phyloP scores from a whole-genome alignment of 139 green algal genomes.

The Axilococcus clingmanii region DNA sequence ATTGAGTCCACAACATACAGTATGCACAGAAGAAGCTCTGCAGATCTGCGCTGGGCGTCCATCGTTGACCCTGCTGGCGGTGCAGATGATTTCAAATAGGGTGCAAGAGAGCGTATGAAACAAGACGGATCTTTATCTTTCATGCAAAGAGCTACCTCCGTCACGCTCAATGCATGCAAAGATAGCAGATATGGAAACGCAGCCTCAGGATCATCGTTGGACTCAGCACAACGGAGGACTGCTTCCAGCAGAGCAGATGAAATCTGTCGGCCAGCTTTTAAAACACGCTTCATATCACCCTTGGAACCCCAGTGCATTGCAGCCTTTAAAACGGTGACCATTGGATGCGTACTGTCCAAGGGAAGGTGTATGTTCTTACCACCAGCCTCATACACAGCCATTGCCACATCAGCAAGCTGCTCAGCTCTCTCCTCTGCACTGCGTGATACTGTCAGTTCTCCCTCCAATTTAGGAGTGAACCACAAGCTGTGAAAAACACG shows the following conservation, averaged over 20 bases:
- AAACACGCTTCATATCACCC: slow-evolving; percentile 13
- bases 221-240: background rate
- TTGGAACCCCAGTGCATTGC: slow-evolving; percentile 6
- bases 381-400: slow-evolving; percentile 26
- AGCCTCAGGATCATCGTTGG: background rate
- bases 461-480: slow-evolving; percentile 25
- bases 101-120: slow-evolving; percentile 50
- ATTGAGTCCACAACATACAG: slow-evolving; percentile 36
- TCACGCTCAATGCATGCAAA: slow-evolving; percentile 61
- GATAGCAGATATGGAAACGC: slow-evolving; percentile 40
- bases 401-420: slow-evolving; percentile 37
- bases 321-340: slow-evolving; percentile 36
- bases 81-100: slow-evolving; percentile 47
- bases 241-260: slow-evolving; percentile 41
- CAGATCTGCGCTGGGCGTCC: slow-evolving; percentile 10
- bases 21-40: slow-evolving; percentile 47
- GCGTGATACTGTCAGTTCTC: slow-evolving; percentile 9
- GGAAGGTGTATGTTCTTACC: slow-evolving; percentile 40
- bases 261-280: slow-evolving; percentile 24
- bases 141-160: slow-evolving; percentile 44
- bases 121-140: slow-evolving; percentile 36
- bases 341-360: slow-evolving; percentile 31
- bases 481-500: slow-evolving; percentile 43
- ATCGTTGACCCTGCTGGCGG: background rate
- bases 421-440: slow-evolving; percentile 14